Base-by-base conservation (phyloP, 345 rosid genomes). In the Citrus medica region DNA sequence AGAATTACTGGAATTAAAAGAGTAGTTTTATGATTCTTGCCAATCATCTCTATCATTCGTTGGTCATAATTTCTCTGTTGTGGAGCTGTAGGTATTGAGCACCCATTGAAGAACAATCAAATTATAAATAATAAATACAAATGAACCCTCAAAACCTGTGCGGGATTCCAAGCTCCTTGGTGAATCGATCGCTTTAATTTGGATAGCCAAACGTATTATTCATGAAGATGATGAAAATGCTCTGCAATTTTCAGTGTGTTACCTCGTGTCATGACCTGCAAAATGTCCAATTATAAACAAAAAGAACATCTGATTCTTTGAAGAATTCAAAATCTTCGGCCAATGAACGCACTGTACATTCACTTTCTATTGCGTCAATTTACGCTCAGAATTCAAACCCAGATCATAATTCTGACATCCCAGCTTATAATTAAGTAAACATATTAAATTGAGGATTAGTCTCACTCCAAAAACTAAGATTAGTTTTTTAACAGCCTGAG, bases 1-100 rank as follows among this genome's bases (percentile, higher is more conserved):
- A 76, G 64, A 76, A 76, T 76, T 48, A 33, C n/a, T 66, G 51
- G 64, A 61, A 53, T 53, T 46, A 42, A 42, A 51, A 70, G 24
- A 30, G 14, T 28, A 51, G 40, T 30, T 42, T 46, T 13, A 46
- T 46, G 12, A 42, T 42, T 70, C 74, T 48, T 70, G 25, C 60
- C 38, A 70, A 28, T 51, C 21, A 51, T 16, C 56, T 3, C 14
- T 42, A 42, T 42, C 48, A 42, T 42, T 42, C 12, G 48, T 42
- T 42, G 48, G 4, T 42, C 48, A 10, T 42, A 42, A 46, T 46
- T 46, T 46, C 51, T 46, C 17, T 46, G 13, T 46, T 2, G 51
- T 12, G 51, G 51, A 46, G 51, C 14, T 46, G 51, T 13, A 13
- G 1, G 51, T 3, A 46, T 46, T 46, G 51, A 46, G 51, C 51